Percentiles rank a stretch among this genome's conserved stretches.
These are phyloP conservation scores for Lyophyllum decastes DNA, from an alignment of 768 basidiomycete genomes.

Conservation along the genomic window DNA sequence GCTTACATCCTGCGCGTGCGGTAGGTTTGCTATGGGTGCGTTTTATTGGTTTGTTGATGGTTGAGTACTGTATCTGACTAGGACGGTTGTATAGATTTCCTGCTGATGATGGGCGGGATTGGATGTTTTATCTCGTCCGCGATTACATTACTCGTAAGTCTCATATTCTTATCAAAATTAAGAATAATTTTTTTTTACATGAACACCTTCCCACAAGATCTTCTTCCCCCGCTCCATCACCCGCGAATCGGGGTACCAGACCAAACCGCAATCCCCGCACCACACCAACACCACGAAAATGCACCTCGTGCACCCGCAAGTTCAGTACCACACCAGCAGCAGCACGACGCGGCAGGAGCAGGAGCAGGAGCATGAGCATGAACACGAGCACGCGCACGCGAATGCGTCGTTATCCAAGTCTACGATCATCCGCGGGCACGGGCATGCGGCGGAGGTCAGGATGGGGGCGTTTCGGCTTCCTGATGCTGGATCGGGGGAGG, in stretches of 20 bases:
- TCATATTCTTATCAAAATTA: background rate
- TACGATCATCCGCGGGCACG: background rate
- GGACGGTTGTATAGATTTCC: constrained; percentile 47
- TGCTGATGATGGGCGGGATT: constrained; percentile 70
- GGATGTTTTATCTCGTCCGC: constrained; percentile 80
- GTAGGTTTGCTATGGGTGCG: constrained; percentile 64
- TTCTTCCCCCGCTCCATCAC: constrained; percentile 80
- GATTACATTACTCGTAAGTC: constrained; percentile 73
- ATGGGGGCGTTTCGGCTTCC: constrained; percentile 27
- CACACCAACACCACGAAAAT: constrained; percentile 28
- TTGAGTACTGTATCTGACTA: background rate
- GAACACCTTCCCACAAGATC: constrained; percentile 39
- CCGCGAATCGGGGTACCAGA: constrained; percentile 61
- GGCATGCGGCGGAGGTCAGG: constrained; percentile 11
- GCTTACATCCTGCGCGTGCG: constrained; percentile 16
- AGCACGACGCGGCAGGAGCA: background rate
- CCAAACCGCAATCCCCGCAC: constrained; percentile 33
- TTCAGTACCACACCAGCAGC: background rate
- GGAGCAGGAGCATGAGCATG: too few species aligned
- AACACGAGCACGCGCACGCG: too few species aligned
- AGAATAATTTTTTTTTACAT: too few species aligned
- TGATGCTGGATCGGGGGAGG: background rate
- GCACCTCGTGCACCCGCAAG: constrained; percentile 29
- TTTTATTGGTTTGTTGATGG: background rate
- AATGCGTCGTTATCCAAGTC: constrained; percentile 1